Percentiles rank a stretch among this genome's conserved stretches.
Evolutionary conservation across 2,329 filamentous ascomycete species (phyloP).

Genomic region (Bipolaris victoriae): DNA sequence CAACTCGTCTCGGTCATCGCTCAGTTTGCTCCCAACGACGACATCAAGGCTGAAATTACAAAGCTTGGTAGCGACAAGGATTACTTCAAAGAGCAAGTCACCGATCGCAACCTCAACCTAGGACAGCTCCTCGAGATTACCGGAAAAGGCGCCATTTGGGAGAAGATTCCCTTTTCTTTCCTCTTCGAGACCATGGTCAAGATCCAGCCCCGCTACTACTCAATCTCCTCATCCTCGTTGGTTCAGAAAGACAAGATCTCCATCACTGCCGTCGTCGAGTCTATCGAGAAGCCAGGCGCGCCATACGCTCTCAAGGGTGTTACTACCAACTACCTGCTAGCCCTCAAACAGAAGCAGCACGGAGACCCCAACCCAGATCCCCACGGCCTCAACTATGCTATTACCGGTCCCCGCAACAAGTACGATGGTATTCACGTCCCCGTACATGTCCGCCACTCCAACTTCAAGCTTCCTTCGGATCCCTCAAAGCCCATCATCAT

Average conservation of each 20-base stretch:
- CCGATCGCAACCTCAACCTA: conserved; percentile 84
- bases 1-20: conserved; percentile 89
- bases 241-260: conserved; percentile 95
- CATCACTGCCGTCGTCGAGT: conserved; percentile 93
- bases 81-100: conserved; percentile 88
- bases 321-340: conserved; percentile 93
- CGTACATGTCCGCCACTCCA: conserved; percentile 95
- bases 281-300: conserved; percentile 75
- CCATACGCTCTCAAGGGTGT: conserved; percentile 87
- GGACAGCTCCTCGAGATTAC: conserved; percentile 79
- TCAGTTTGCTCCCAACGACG: conserved; percentile 85
- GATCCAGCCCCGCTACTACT: conserved; percentile 98
- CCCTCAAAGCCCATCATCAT: conserved; percentile 93
- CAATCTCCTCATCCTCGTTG: conserved; percentile 94
- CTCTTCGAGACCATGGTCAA: conserved; percentile 94
- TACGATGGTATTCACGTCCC: conserved; percentile 95
- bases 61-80: conserved; percentile 92
- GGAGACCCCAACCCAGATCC: conserved; percentile 81
- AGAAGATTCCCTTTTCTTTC: conserved; percentile 87
- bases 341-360: conserved; percentile 96
- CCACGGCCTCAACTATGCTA: conserved; percentile 83
- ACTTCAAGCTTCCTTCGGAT: conserved; percentile 98
- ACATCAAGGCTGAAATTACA: conserved; percentile 83
- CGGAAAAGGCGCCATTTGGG: conserved; percentile 76
- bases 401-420: conserved; percentile 91